Conservation (phyloP, 176 grass and related monocot species). For the Oryza glumipatula region DNA sequence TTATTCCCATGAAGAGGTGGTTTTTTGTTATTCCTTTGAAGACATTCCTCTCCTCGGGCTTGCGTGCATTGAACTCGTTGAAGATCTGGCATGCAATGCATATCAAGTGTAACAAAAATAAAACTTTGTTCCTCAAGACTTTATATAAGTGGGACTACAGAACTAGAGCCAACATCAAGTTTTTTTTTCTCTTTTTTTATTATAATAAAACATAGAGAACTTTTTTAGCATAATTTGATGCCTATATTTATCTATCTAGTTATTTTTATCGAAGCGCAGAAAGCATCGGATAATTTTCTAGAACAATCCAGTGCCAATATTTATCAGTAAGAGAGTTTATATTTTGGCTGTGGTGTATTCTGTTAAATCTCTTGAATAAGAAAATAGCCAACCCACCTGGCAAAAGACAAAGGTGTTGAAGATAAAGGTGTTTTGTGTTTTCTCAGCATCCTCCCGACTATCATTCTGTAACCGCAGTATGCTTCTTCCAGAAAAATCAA, state of each 20-base stretch:
- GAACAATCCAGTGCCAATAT: background rate
- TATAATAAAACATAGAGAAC: background rate
- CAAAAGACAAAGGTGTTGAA: constrained; percentile 98
- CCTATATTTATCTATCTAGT: background rate
- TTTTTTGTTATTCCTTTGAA: constrained; percentile 84
- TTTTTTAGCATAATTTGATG: background rate
- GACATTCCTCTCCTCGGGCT: constrained; percentile 84
- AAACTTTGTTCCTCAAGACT: background rate
- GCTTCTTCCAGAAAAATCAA: constrained; percentile 69
- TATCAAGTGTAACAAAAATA: background rate
- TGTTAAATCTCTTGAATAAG: constrained; percentile 12
- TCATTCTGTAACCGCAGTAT: constrained; percentile 69
- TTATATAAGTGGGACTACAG: background rate
- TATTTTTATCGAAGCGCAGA: background rate
- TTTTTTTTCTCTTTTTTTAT: background rate
- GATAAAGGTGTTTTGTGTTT: constrained; percentile 81
- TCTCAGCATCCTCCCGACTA: constrained; percentile 61
- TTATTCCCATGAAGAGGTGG: constrained; percentile 77
- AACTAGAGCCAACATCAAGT: background rate
- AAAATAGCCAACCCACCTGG: constrained; percentile 50
- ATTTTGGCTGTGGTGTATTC: background rate
- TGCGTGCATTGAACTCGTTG: constrained; percentile 94
- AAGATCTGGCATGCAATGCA: constrained; percentile 68
- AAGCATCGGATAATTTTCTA: background rate
- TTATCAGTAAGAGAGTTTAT: background rate